phyloP scores from a whole-genome alignment of 2,329 filamentous ascomycete species.

The Cladosporium sp. region DNA sequence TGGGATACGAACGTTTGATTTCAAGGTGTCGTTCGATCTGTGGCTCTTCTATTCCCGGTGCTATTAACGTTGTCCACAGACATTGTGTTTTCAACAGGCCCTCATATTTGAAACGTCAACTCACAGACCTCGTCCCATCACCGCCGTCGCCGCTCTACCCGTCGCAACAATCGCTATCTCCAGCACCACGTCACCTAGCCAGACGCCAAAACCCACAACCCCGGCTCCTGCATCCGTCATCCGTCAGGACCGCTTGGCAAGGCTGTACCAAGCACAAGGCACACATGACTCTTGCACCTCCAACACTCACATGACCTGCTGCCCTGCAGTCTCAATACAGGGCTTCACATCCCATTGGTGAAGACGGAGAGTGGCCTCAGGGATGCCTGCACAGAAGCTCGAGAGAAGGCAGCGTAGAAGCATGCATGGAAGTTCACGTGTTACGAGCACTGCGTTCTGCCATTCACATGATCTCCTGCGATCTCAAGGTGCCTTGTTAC shows the following conservation, averaged over 20 bases:
- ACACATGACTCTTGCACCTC: background rate
- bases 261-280: background rate
- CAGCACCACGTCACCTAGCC: slow-evolving; percentile 3
- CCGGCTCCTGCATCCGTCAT: slow-evolving; percentile 3
- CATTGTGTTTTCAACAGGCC: too few relatives aligned
- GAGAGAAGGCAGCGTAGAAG: background rate
- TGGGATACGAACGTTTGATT: too few relatives aligned
- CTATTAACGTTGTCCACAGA: too few relatives aligned
- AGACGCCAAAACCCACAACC: slow-evolving; percentile 6
- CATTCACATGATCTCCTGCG: too few relatives aligned
- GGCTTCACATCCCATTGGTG: background rate
- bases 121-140: background rate
- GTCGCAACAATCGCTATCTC: background rate
- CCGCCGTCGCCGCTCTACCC: slow-evolving; percentile 5
- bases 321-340: background rate
- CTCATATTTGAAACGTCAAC: background rate
- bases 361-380: background rate
- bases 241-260: background rate
- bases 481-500: too few relatives aligned
- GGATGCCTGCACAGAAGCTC: background rate
- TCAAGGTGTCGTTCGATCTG: too few relatives aligned
- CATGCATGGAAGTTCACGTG: background rate
- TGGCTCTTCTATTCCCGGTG: too few relatives aligned
- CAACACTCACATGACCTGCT: background rate
- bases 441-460: too few relatives aligned